phyloP scores from a whole-genome alignment of 2,329 filamentous ascomycete species.

The Diplodia mutila region DNA sequence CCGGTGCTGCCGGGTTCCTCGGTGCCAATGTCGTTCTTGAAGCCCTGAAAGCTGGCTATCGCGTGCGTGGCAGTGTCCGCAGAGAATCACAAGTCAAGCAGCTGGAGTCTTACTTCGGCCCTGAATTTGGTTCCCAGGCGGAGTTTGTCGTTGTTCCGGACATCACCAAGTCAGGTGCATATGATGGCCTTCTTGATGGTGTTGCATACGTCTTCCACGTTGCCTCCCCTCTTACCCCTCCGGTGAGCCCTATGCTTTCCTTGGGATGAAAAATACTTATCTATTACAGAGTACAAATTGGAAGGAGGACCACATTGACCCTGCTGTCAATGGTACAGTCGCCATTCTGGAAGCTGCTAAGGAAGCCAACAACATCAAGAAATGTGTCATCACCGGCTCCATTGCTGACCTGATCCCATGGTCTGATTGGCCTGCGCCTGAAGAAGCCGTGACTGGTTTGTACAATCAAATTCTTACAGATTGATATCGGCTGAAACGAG shows the following conservation, averaged over 20 bases:
- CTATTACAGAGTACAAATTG: slow-evolving; percentile 23
- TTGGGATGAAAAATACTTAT: background rate
- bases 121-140: slow-evolving; percentile 23
- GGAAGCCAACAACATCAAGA: slow-evolving; percentile 32
- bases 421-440: background rate
- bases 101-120: slow-evolving; percentile 26
- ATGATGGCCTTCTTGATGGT: slow-evolving; percentile 30
- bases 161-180: slow-evolving; percentile 28
- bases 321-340: slow-evolving; percentile 35
- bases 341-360: slow-evolving; percentile 33
- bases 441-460: background rate
- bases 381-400: slow-evolving; percentile 36
- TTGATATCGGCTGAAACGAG: background rate
- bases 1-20: slow-evolving; percentile 25
- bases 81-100: slow-evolving; percentile 28
- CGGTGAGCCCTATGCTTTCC: background rate
- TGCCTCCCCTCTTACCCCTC: slow-evolving; percentile 35
- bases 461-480: background rate
- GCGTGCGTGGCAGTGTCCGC: slow-evolving; percentile 23
- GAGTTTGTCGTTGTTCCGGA: slow-evolving; percentile 31
- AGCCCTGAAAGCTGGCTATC: slow-evolving; percentile 25
- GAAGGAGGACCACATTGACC: slow-evolving; percentile 32
- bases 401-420: slow-evolving; percentile 29
- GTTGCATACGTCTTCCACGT: slow-evolving; percentile 37
- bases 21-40: slow-evolving; percentile 24